Evolutionary conservation across 192 early-diverging fungal species (phyloP), one percentile per base, ranked within the genome.

Genomic region (Coemansia sp.): DNA sequence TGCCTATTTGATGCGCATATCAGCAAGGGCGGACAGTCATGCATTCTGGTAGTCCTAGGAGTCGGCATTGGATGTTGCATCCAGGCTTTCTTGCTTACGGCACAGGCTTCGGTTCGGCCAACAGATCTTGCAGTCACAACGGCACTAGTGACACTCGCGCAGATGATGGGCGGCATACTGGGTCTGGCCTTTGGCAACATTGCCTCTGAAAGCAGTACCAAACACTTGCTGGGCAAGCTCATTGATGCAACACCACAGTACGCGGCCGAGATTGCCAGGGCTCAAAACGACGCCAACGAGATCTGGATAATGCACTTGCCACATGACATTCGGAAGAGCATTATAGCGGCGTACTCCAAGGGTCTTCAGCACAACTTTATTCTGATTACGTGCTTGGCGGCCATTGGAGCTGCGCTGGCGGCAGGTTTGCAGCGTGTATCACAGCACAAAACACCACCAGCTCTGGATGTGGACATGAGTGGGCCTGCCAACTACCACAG

Each of bases 131-230:
- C 81, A 10, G 72, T 78, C 8, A 67, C 72, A 5, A 79, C 76
- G 3, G 75, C 75, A 21, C 48, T 82, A n/a, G 69, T 69, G 17
- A 79, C 66, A 29, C 78, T 82, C 36, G 74, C 65, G 56, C 76
- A 76, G 46, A 74, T 71, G 53, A 67, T 78, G 53, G 81, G 81
- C 40, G 75, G 71, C 9, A 76, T 79, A 37, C 64, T 82, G 59
- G 81, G 81, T 0, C 53, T 82, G 29, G 68, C 81, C 2, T 79
- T 79, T 53, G 76, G 76, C 54, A 71, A 62, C 55, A 72, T 79
- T 5, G 70, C 72, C 17, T 72, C 70, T 2, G 76, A 79, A 48
- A 72, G 70, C 66, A 72, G 58, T 17, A 79, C 75, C 27, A 72
- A 69, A 43, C 70, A 63, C 27, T 41, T 60, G 17, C 19, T 79